These are phyloP conservation scores for Neurospora sp. DNA, from an alignment of 495 filamentous ascomycete genomes.

Conservation along the genomic window DNA sequence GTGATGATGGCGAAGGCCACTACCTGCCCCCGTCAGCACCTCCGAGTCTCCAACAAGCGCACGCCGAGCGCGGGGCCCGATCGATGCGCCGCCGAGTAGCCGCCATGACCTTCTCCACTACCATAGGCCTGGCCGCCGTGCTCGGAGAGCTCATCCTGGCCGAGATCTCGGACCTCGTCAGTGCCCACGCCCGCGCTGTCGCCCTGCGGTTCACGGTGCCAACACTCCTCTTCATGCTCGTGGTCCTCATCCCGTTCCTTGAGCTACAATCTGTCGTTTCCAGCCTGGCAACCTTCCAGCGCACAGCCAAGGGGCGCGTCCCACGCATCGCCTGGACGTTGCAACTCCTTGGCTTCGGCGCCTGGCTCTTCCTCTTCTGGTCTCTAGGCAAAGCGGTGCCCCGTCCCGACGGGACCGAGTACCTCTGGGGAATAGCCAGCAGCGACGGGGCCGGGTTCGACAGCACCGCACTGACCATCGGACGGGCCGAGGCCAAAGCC, in stretches of 20 bases:
- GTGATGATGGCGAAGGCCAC: slow-evolving; percentile 38
- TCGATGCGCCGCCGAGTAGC: slow-evolving; percentile 43
- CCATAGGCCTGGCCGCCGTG: slow-evolving; percentile 61
- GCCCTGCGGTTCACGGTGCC: slow-evolving; percentile 57
- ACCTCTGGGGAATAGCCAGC: not conserved
- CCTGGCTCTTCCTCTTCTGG: slow-evolving; percentile 66
- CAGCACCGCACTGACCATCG: slow-evolving; percentile 18
- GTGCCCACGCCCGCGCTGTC: slow-evolving; percentile 47
- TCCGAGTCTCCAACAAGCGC: slow-evolving; percentile 34
- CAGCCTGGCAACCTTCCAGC: slow-evolving; percentile 39
- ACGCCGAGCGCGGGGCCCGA: slow-evolving; percentile 38
- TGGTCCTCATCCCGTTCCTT: slow-evolving; percentile 60
- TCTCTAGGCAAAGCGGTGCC: slow-evolving; percentile 56
- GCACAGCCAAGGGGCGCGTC: slow-evolving; percentile 37
- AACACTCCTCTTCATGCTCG: slow-evolving; percentile 52
- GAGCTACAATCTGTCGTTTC: slow-evolving; percentile 59
- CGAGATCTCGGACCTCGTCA: slow-evolving; percentile 64
- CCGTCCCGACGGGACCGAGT: not conserved
- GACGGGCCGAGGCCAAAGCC: slow-evolving; percentile 15
- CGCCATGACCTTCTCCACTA: slow-evolving; percentile 56
- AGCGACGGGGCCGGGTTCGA: slow-evolving; percentile 8
- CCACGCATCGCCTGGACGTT: slow-evolving; percentile 46
- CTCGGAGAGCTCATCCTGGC: slow-evolving; percentile 67
- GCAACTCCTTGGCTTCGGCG: slow-evolving; percentile 44
- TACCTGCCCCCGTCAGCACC: slow-evolving; percentile 45